These are phyloP conservation scores for Dioscorea zingiberensis DNA, from an alignment of 106 monocot species.

Conservation along the genomic window DNA sequence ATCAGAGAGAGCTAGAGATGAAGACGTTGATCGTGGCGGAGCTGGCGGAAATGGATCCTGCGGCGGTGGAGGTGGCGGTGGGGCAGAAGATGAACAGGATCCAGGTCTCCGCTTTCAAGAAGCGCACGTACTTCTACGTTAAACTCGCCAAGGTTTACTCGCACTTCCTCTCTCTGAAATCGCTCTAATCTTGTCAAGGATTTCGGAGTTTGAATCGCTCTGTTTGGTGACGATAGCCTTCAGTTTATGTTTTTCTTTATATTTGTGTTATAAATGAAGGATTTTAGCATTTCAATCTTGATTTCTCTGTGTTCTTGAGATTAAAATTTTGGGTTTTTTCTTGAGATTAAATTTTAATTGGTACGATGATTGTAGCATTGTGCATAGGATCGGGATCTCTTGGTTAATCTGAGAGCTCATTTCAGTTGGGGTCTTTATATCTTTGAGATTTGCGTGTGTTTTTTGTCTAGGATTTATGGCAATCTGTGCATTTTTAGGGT, in stretches of 20 bases:
- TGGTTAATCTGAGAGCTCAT: too few relatives aligned
- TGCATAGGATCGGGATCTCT: too few relatives aligned
- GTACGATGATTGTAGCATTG: background rate
- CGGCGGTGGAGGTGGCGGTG: conserved; percentile 10
- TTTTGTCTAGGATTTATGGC: too few relatives aligned
- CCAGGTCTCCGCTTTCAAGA: conserved; percentile 78
- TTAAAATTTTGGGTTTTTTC: too few relatives aligned
- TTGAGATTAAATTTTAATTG: background rate
- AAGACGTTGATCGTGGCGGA: conserved; percentile 4
- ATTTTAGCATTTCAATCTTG: background rate
- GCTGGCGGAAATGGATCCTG: conserved; percentile 8
- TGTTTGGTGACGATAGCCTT: conserved; percentile 1
- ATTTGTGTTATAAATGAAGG: background rate
- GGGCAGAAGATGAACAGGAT: conserved; percentile 50
- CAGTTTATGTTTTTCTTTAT: too few relatives aligned
- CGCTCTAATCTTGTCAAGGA: background rate
- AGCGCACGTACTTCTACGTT: conserved; percentile 76
- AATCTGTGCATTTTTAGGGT: too few relatives aligned
- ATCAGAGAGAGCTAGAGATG: conserved; percentile 21
- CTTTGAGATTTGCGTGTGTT: too few relatives aligned
- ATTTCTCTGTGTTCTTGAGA: background rate
- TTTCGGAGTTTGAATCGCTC: background rate
- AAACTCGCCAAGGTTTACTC: conserved; percentile 77
- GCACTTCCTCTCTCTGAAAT: background rate
- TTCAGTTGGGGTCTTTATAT: too few relatives aligned